Evolutionary conservation across 106 monocot species (phyloP).

Genomic region (Allium sativum): DNA sequence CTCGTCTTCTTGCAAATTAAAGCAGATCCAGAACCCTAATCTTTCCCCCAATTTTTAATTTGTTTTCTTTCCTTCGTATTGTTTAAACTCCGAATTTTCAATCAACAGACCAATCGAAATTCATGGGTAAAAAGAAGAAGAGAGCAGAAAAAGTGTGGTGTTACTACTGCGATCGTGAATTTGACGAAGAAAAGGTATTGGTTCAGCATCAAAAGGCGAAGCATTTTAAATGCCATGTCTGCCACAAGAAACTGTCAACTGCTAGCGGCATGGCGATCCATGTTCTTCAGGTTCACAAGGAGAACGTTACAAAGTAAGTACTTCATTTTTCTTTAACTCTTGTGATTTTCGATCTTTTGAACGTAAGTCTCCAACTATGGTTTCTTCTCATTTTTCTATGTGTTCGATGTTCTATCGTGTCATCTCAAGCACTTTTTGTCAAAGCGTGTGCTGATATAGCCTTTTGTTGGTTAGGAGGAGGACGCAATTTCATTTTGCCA

Average conservation of each 20-base stretch:
- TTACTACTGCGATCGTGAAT: constrained; percentile 97
- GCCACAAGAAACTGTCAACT: constrained; percentile 98
- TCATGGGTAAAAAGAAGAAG: constrained; percentile 99
- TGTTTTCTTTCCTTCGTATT: neutral
- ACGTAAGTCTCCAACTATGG: no score
- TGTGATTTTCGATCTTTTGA: no score
- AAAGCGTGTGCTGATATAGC: neutral
- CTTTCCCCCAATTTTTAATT: no score
- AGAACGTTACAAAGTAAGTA: constrained; percentile 66
- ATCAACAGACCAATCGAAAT: neutral
- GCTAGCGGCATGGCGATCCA: constrained; percentile 97
- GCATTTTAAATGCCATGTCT: constrained; percentile 99
- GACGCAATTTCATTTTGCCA: no score
- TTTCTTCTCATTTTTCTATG: neutral
- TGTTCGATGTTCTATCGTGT: neutral
- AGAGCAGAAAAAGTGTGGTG: constrained; percentile 77
- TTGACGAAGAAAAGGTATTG: constrained; percentile 99
- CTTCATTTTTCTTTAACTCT: neutral
- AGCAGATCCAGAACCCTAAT: no score
- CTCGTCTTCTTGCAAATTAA: no score
- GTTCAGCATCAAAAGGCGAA: constrained; percentile 99
- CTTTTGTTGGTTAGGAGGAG: neutral
- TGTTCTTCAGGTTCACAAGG: constrained; percentile 47
- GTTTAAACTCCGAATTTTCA: neutral
- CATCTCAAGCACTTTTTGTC: neutral